phyloP scores from a whole-genome alignment of 2,329 filamentous ascomycete genomes.

The Fusarium siculi region DNA sequence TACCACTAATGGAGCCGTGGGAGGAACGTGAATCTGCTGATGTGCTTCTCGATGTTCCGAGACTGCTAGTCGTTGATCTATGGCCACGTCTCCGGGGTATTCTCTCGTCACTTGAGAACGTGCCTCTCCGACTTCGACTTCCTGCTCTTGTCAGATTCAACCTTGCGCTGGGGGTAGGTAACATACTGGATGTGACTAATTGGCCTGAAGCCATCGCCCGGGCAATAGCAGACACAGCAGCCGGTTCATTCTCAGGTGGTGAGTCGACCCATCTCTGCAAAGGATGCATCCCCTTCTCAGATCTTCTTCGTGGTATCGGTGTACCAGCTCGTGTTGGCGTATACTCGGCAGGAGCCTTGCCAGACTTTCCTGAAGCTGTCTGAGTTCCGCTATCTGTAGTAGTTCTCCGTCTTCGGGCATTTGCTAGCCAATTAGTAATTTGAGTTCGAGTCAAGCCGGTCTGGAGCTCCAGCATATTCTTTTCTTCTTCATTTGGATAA shows the following conservation, averaged over 20 bases:
- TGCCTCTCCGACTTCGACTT: constrained; percentile 18
- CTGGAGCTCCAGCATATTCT: constrained; percentile 75
- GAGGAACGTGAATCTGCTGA: constrained; percentile 32
- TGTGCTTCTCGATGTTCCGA: constrained; percentile 30
- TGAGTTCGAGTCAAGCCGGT: constrained; percentile 83
- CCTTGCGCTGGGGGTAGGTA: constrained; percentile 50
- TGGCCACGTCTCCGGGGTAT: constrained; percentile 11
- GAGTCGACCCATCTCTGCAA: constrained; percentile 49
- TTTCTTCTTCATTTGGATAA: constrained; percentile 85
- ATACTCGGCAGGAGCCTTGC: background rate
- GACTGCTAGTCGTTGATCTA: constrained; percentile 25
- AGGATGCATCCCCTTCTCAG: constrained; percentile 35
- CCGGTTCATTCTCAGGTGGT: constrained; percentile 48
- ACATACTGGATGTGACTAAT: constrained; percentile 5
- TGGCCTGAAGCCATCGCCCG: constrained; percentile 40
- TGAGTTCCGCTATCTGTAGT: constrained; percentile 62
- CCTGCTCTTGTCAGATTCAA: constrained; percentile 48
- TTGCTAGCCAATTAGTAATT: constrained; percentile 89
- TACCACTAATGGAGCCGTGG: constrained; percentile 11
- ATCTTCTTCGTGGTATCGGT: constrained; percentile 44
- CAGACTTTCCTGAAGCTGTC: background rate
- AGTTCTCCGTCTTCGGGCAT: constrained; percentile 76
- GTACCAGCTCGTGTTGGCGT: constrained; percentile 65
- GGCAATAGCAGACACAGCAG: constrained; percentile 46
- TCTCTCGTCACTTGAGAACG: constrained; percentile 22